Evolutionary conservation across 352 stramenopile genomes (phyloP).

Genomic region (Phytophthora melonis): DNA sequence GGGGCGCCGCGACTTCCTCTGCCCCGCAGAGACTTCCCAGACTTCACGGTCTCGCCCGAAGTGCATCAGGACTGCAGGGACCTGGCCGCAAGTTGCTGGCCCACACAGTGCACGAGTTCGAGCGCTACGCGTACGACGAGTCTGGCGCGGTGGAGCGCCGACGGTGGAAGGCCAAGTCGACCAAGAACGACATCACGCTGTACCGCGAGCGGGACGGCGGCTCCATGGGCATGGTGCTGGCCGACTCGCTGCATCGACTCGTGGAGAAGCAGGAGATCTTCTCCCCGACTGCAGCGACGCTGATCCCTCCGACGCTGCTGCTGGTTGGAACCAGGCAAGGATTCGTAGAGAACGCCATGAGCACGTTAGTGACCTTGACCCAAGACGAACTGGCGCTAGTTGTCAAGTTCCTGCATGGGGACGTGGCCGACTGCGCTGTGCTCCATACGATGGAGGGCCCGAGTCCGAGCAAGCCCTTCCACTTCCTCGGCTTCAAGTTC

Average conservation of each 20-base stretch:
- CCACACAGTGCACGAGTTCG: slow-evolving; percentile 62
- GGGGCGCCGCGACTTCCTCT: slow-evolving; percentile 50
- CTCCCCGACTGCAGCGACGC: slow-evolving; percentile 25
- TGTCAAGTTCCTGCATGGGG: slow-evolving; percentile 52
- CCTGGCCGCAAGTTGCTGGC: slow-evolving; percentile 54
- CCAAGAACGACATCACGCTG: slow-evolving; percentile 48
- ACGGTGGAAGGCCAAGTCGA: slow-evolving; percentile 48
- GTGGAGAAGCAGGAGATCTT: slow-evolving; percentile 38
- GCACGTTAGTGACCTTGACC: slow-evolving; percentile 44
- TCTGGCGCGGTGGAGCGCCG: slow-evolving; percentile 36
- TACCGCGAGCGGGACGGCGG: slow-evolving; percentile 47
- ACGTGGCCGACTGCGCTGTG: slow-evolving; percentile 42
- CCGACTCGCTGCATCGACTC: slow-evolving; percentile 22
- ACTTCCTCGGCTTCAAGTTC: slow-evolving; percentile 73
- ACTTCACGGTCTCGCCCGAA: slow-evolving; percentile 41
- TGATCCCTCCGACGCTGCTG: slow-evolving; percentile 42
- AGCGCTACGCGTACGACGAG: slow-evolving; percentile 44
- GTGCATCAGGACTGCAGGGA: slow-evolving; percentile 50
- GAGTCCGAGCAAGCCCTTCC: slow-evolving; percentile 46
- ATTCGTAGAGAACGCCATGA: slow-evolving; percentile 57
- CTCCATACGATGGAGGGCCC: slow-evolving; percentile 39
- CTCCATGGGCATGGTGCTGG: slow-evolving; percentile 36
- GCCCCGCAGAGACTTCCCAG: slow-evolving; percentile 50
- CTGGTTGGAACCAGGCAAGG: slow-evolving; percentile 50
- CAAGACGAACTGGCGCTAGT: slow-evolving; percentile 55